phyloP scores from a whole-genome alignment of 192 early-diverging fungal genomes.

The Jimgerdemannia lactiflua region DNA sequence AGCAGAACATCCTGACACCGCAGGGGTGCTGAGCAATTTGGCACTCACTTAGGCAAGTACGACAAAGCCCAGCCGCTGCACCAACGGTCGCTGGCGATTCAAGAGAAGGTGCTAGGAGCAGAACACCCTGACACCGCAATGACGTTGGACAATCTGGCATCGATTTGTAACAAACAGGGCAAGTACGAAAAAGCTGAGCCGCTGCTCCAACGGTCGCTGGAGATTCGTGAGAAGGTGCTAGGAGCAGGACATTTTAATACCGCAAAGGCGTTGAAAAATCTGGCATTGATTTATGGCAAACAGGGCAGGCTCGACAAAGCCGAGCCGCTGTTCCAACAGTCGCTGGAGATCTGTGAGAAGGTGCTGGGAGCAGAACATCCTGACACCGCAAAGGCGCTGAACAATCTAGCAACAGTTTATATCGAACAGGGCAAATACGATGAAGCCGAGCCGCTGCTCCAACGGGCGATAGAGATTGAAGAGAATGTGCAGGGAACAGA shows the following conservation, averaged over 20 bases:
- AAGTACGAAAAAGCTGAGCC: neutral
- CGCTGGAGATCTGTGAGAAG: constrained; percentile 1
- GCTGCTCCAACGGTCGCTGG: constrained; percentile 2
- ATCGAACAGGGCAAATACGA: neutral
- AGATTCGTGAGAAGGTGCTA: neutral
- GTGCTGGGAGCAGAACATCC: neutral
- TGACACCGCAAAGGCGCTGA: neutral
- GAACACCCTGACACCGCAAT: neutral
- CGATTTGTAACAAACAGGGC: neutral
- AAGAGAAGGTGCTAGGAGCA: constrained; percentile 3
- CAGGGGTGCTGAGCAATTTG: neutral
- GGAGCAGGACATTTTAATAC: neutral
- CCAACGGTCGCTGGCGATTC: neutral
- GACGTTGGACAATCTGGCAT: neutral
- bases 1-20: neutral
- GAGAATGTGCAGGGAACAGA: constrained; percentile 1
- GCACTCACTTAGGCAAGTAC: constrained; percentile 4
- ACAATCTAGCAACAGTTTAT: neutral
- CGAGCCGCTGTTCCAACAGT: neutral
- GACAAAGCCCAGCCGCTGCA: constrained; percentile 1
- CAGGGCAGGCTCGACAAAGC: constrained; percentile 2
- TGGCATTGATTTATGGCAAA: neutral
- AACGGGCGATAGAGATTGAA: neutral
- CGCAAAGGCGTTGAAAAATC: neutral
- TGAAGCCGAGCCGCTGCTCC: constrained; percentile 1